phyloP scores from a whole-genome alignment of 331 rosid genomes.

The Quercus phellos region DNA sequence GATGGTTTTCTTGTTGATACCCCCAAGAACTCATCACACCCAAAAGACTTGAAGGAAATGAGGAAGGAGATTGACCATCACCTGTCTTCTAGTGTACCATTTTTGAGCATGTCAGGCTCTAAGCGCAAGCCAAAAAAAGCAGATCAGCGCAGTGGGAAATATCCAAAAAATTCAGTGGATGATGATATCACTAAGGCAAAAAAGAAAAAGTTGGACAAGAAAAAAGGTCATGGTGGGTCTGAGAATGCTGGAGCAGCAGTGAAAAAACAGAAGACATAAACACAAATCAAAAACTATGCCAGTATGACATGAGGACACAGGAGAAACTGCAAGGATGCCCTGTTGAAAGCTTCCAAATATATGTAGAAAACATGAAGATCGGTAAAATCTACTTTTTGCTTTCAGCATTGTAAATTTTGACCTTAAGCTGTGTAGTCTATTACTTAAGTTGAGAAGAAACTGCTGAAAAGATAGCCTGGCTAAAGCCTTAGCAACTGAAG shows the following conservation, averaged over 20 bases:
- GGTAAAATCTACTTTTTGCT: conserved; percentile 15
- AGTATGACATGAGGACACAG: background rate
- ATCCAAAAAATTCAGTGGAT: conserved; percentile 25
- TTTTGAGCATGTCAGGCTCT: conserved; percentile 49
- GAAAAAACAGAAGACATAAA: background rate
- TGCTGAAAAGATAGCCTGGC: background rate
- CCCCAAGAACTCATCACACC: conserved; percentile 32
- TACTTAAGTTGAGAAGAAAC: conserved; percentile 1
- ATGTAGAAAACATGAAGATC: conserved; percentile 28
- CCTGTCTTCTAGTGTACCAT: conserved; percentile 48
- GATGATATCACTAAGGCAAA: conserved; percentile 33
- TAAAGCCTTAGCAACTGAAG: background rate
- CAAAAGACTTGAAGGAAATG: conserved; percentile 47
- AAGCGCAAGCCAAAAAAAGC: conserved; percentile 42
- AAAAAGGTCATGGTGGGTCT: conserved; percentile 23
- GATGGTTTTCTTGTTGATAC: conserved; percentile 47
- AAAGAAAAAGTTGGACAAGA: conserved; percentile 30
- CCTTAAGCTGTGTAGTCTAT: background rate
- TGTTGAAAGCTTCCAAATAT: conserved; percentile 27
- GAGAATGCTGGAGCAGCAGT: conserved; percentile 12
- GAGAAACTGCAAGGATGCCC: conserved; percentile 42
- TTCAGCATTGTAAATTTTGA: conserved; percentile 24
- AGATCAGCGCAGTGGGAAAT: conserved; percentile 29
- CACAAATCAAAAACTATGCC: background rate
- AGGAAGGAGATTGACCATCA: conserved; percentile 59